Evolutionary conservation across 768 basidiomycete species (phyloP), one percentile per base, ranked within the genome.

Genomic region (Amanita muscaria): DNA sequence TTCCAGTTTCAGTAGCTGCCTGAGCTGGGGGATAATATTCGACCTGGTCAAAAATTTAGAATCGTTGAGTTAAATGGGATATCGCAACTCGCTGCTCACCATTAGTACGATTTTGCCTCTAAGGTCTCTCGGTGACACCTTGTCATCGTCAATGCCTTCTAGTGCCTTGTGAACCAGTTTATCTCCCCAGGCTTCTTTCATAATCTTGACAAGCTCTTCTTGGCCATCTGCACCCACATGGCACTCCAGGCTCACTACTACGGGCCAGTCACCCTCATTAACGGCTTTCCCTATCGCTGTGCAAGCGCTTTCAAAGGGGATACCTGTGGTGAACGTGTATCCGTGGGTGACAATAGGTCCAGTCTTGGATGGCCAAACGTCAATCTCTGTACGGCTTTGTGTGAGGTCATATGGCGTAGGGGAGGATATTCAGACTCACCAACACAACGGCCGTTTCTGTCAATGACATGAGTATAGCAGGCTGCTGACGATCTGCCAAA

Each of bases 281-380:
- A 79, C 56, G 3, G 65, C 61, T 10, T 68, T 57, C 1, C 66
- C 69, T 45, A 80, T 79, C 0, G 77, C 75, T 12, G 58, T 49
- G 49, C 76, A 78, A 0, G 80, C 80, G 21, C 64, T 65, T 18
- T 66, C 43, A 45, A 82, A 77, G 1, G 72, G 54, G 4, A 80
- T 66, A 23, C 70, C 66, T 51, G 68, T 67, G 50, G 69, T 75
- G 47, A 79, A 64, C 1, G 80, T 81, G 51, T 74, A 65, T 1
- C 80, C 80, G 49, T 81, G 80, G 0, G 75, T 81, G 24, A 81
- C 77, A 40, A 77, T 59, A 10, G 72, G 66, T 0, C 77, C 76
- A 31, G 69, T 64, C 5, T 65, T 60, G 0, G 73, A 72, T 4
- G 75, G 68, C 80, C 81, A 83, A 6, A 79, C 79, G 50, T 83